Conservation (phyloP, 495 filamentous ascomycete genomes). For the Podospora comata region DNA sequence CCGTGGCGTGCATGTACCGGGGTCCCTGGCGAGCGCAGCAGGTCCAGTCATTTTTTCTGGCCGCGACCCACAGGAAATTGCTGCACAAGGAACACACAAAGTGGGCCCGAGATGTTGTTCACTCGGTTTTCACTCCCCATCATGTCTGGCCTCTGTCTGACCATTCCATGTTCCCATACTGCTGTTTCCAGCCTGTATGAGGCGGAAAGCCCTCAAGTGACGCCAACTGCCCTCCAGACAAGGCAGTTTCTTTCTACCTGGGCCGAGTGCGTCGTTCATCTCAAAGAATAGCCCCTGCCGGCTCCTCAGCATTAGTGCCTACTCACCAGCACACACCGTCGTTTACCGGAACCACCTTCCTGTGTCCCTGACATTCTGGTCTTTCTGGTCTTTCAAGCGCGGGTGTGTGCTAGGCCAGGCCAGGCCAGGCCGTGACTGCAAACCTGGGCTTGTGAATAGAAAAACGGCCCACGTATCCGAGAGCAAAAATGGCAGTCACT, state of each 20-base stretch:
- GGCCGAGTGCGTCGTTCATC: neutral
- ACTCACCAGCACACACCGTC: neutral
- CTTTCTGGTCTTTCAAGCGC: neutral
- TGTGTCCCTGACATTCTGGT: neutral
- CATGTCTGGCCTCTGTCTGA: constrained; percentile 1
- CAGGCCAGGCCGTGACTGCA: neutral
- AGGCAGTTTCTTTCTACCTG: neutral
- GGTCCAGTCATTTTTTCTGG: neutral
- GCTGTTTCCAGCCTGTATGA: constrained; percentile 1
- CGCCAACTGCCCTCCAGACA: neutral
- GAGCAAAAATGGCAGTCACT: constrained; percentile 30
- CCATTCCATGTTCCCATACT: constrained; percentile 9
- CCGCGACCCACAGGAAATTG: constrained; percentile 10
- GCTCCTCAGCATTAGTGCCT: neutral
- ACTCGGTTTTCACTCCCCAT: neutral
- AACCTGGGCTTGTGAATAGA: neutral
- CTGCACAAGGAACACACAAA: constrained; percentile 7
- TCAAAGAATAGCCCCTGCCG: neutral
- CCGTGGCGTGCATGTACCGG: neutral
- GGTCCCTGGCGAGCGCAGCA: neutral
- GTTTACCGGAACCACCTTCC: neutral
- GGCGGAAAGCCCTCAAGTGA: neutral
- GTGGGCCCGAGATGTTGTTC: constrained; percentile 1
- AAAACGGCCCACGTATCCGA: neutral
- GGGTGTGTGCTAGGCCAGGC: neutral